Base-by-base conservation (phyloP, 352 stramenopile genomes). In the Saprolegnia diclina region DNA sequence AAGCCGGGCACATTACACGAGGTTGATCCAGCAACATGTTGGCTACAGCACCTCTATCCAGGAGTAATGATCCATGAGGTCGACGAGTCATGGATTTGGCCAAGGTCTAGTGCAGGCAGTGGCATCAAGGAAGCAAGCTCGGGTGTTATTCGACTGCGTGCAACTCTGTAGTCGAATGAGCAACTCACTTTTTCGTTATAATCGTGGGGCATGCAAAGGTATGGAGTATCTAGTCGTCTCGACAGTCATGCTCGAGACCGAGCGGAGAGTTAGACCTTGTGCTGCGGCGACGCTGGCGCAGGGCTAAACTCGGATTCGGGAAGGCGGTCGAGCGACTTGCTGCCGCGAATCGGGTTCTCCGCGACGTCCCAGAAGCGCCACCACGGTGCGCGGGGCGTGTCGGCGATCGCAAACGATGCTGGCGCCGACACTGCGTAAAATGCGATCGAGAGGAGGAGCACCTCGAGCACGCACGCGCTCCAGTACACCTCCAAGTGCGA, bases 291-390 rank as follows among this genome's bases (percentile, higher is more conserved):
- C 48, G 48, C 48, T 18, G 48, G 48, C 48, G 29, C 29, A 5
- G 29, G 29, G 5, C 18, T 48, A 22, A 61, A 61, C 26, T 37
- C 53, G 1, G 22, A 42, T 14, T 18, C 22, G 1, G 19, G 53
- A 19, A 35, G 24, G 53, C 18, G 13, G 53, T 42, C 21, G 21
- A 61, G 4, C 9, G 53, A 21, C 14, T 35, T 26, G 26, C 26
- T 37, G 11, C 9, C 21, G 18, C 19, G 53, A 4, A 61, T 35
- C 14, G 53, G 53, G 26, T 61, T 14, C 9, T 42, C 19, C 1
- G 35, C 24, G 11, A 61, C 53, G n/a, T 61, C 53, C 53, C 53
- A 61, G 21, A 61, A 14, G 21, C 53, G 53, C 21, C 53, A 21
- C 4, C 40, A 24, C 1, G 22, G 21, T 11, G 18, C 21, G 4